Evolutionary conservation across 208 protist genomes (phyloP).

Genomic region (Naegleria lovaniensis): DNA sequence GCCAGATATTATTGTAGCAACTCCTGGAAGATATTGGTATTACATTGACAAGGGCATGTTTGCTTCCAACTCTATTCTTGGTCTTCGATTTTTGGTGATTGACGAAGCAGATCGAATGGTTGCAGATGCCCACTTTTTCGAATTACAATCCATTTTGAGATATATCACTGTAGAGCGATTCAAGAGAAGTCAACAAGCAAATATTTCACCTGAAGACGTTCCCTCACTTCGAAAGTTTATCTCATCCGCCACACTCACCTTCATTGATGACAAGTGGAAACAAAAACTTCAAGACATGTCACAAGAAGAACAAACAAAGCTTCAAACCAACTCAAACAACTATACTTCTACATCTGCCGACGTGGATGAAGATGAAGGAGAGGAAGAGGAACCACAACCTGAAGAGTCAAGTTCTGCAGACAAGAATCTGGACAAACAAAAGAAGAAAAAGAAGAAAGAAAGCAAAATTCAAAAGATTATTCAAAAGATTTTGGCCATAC

Average conservation of each 20-base stretch:
- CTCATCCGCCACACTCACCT: constrained; percentile 76
- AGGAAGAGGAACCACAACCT: constrained; percentile 21
- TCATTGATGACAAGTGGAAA: constrained; percentile 72
- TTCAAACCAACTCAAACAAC: constrained; percentile 71
- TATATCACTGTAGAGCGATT: background rate
- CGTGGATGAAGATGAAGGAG: constrained; percentile 59
- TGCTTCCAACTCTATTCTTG: constrained; percentile 32
- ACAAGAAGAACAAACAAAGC: constrained; percentile 69
- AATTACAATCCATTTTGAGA: background rate
- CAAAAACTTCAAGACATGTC: constrained; percentile 62
- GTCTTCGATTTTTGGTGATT: constrained; percentile 59
- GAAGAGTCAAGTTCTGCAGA: background rate
- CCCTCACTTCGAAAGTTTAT: constrained; percentile 69
- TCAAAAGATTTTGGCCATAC: background rate
- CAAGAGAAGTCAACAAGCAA: background rate
- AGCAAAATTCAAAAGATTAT: constrained; percentile 26
- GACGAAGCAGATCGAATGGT: constrained; percentile 78
- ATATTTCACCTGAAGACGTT: constrained; percentile 23
- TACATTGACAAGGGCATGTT: background rate
- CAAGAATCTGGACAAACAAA: background rate
- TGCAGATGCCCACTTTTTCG: constrained; percentile 46
- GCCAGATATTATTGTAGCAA: constrained; percentile 85
- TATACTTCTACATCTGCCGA: constrained; percentile 82
- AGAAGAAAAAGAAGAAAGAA: background rate
- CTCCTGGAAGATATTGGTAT: constrained; percentile 53